A percentile compares a stretch with the other conserved stretches of the same genome.
Evolutionary conservation across 2,329 filamentous ascomycete genomes (phyloP).

Genomic region (Diaporthe helianthi): DNA sequence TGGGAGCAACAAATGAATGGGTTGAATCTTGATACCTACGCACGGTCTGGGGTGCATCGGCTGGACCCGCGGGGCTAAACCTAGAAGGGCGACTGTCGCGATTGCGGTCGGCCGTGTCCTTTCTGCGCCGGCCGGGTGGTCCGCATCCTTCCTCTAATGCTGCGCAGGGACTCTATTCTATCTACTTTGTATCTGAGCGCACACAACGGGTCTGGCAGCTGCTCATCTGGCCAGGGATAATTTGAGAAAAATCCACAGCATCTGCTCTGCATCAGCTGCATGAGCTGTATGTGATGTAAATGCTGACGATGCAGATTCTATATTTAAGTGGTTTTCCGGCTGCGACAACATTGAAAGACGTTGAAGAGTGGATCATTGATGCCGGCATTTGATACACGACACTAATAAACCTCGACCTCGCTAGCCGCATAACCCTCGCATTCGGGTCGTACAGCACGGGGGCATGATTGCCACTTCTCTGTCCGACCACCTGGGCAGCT

Average conservation of each 20-base stretch:
- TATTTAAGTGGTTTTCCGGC: background rate
- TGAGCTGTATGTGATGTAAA: too few species aligned
- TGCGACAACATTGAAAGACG: slow-evolving; percentile 7
- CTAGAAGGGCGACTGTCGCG: slow-evolving; percentile 18
- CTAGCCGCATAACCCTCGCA: slow-evolving; percentile 17
- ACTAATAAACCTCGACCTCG: slow-evolving; percentile 3
- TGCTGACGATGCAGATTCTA: background rate
- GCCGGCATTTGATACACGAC: slow-evolving; percentile 20
- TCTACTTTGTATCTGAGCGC: too few species aligned
- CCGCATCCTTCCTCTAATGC: background rate
- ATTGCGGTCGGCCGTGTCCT: background rate
- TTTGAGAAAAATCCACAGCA: background rate
- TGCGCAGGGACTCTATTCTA: background rate
- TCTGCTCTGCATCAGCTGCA: background rate
- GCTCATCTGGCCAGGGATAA: background rate
- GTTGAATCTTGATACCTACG: background rate
- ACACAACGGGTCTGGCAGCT: background rate
- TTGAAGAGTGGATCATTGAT: background rate
- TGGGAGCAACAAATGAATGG: too few species aligned
- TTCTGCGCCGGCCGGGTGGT: background rate
- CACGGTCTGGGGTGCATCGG: slow-evolving; percentile 4
- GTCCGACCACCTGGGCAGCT: background rate
- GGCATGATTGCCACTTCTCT: background rate
- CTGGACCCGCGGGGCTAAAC: slow-evolving; percentile 16
- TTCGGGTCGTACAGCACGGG: slow-evolving; percentile 4